These are phyloP conservation scores for Lodderomyces oxycetoniae DNA, from an alignment of 1,139 yeast species.

Conservation along the genomic window DNA sequence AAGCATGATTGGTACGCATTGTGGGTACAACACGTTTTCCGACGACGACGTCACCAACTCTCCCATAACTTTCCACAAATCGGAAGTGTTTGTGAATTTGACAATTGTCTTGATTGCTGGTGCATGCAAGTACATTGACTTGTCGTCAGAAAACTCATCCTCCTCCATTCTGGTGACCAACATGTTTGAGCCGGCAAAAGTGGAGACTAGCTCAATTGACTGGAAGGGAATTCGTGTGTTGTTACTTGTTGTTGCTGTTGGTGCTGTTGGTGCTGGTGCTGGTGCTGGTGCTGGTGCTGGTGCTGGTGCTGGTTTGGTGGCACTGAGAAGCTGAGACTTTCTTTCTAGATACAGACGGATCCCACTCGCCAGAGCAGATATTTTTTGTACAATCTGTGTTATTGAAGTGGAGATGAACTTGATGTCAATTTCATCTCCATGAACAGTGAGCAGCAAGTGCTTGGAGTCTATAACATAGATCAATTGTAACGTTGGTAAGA, in stretches of 20 bases:
- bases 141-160: conserved; percentile 37
- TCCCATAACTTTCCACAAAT: conserved; percentile 42
- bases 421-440: conserved; percentile 68
- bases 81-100: conserved; percentile 25
- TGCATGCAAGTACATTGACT: conserved; percentile 63
- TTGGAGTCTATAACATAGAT: conserved; percentile 41
- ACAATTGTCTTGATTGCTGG: conserved; percentile 67
- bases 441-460: conserved; percentile 42
- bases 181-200: conserved; percentile 70
- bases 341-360: conserved; percentile 36
- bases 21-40: conserved; percentile 61
- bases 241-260: conserved; percentile 10
- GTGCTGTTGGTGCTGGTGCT: conserved; percentile 5
- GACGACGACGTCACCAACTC: conserved; percentile 69
- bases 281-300: conserved; percentile 14
- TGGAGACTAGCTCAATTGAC: conserved; percentile 48
- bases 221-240: conserved; percentile 25
- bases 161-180: conserved; percentile 45
- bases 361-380: conserved; percentile 39
- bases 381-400: conserved; percentile 37
- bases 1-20: conserved; percentile 72
- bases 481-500: conserved; percentile 62
- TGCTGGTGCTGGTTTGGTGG: conserved; percentile 1
- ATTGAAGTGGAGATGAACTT: conserved; percentile 53
- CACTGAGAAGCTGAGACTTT: conserved; percentile 10